Conservation (phyloP, 208 protist species). For the Crithidia acanthocephali region DNA sequence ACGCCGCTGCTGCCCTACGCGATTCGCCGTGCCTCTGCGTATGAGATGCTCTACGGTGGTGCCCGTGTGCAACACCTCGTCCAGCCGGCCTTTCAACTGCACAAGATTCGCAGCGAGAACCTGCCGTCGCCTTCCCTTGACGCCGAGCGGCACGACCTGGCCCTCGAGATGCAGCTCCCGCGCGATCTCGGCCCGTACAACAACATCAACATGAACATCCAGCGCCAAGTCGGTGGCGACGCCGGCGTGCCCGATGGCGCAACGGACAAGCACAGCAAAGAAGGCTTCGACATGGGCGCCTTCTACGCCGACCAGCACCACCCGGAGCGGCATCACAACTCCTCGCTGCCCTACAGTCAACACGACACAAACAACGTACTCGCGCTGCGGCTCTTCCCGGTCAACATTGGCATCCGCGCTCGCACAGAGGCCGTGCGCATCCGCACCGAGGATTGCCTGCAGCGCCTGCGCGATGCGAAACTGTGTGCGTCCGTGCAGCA, state of each 20-base stretch:
- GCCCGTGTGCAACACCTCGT: constrained; percentile 68
- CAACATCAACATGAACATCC: constrained; percentile 33
- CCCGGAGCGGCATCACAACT: constrained; percentile 66
- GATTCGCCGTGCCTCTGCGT: constrained; percentile 60
- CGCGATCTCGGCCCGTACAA: constrained; percentile 36
- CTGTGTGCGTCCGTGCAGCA: constrained; percentile 42
- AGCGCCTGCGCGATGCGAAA: constrained; percentile 56
- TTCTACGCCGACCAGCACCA: constrained; percentile 48
- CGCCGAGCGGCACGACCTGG: constrained; percentile 59
- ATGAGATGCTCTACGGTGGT: constrained; percentile 84
- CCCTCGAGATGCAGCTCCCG: constrained; percentile 71
- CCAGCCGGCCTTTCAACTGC: constrained; percentile 49
- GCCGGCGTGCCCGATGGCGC: constrained; percentile 8
- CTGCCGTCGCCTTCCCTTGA: constrained; percentile 60
- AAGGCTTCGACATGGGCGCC: constrained; percentile 45
- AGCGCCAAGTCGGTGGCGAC: constrained; percentile 38
- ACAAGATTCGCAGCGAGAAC: constrained; percentile 58
- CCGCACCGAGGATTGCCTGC: constrained; percentile 64
- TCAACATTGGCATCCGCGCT: constrained; percentile 61
- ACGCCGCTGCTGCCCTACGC: constrained; percentile 72
- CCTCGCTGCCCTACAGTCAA: constrained; percentile 49
- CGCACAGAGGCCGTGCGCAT: constrained; percentile 59
- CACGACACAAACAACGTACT: constrained; percentile 72
- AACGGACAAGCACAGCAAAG: background rate
- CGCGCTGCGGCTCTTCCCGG: constrained; percentile 62